A percentile compares a stretch with the other conserved stretches of the same genome.
Evolutionary conservation across 2,329 filamentous ascomycete species (phyloP).

Genomic region (Zymoseptoria tritici): DNA sequence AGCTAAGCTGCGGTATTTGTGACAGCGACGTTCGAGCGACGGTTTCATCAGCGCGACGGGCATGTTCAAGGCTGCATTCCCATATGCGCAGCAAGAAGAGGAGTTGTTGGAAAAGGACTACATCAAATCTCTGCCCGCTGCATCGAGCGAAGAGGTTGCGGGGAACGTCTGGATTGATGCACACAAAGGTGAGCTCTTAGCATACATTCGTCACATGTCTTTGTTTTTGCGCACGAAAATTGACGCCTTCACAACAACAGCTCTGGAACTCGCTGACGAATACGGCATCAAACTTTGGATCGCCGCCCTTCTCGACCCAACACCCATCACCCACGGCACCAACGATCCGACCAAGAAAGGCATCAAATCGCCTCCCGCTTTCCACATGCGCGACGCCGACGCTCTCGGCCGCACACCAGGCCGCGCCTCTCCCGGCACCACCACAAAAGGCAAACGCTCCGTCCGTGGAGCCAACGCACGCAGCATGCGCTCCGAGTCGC

Average conservation of each 20-base stretch:
- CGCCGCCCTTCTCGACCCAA: constrained; percentile 80
- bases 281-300: constrained; percentile 86
- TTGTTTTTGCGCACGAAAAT: background rate
- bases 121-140: constrained; percentile 74
- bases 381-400: constrained; percentile 37
- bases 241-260: constrained; percentile 39
- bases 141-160: constrained; percentile 84
- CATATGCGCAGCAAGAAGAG: constrained; percentile 58
- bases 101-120: constrained; percentile 72
- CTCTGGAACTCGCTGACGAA: constrained; percentile 74
- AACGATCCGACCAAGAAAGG: constrained; percentile 52
- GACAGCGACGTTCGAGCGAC: constrained; percentile 69
- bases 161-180: constrained; percentile 96
- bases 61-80: constrained; percentile 89
- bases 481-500: constrained; percentile 53
- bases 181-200: constrained; percentile 46
- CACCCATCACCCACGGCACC: constrained; percentile 62
- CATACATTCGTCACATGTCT: constrained; percentile 7
- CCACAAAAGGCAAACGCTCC: constrained; percentile 15
- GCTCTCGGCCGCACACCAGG: constrained; percentile 21
- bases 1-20: constrained; percentile 1
- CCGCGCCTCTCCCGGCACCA: constrained; percentile 12
- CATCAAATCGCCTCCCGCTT: constrained; percentile 76
- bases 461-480: constrained; percentile 35
- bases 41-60: constrained; percentile 79